A percentile compares a stretch with the other conserved stretches of the same genome.
phyloP scores from a whole-genome alignment of 352 stramenopile species.

The Peronospora farinosa region DNA sequence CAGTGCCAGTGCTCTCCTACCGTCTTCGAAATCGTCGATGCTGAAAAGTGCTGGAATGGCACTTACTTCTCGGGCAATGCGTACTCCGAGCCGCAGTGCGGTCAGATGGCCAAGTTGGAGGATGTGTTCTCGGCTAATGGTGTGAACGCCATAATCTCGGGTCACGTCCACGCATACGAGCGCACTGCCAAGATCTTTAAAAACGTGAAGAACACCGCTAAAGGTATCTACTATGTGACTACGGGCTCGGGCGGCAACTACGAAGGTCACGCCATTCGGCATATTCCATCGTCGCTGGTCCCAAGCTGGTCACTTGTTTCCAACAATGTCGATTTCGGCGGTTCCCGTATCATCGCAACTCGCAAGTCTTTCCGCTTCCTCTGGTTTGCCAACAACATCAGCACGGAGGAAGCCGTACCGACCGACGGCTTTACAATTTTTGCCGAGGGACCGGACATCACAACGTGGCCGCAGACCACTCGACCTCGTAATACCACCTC shows the following conservation, averaged over 20 bases:
- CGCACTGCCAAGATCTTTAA: conserved; percentile 44
- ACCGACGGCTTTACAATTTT: conserved; percentile 51
- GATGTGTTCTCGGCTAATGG: conserved; percentile 36
- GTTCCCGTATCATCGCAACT: conserved; percentile 40
- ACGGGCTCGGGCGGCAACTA: conserved; percentile 46
- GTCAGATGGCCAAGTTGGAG: conserved; percentile 40
- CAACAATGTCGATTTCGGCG: conserved; percentile 43
- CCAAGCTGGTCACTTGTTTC: conserved; percentile 37
- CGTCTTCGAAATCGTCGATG: conserved; percentile 34
- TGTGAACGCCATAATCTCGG: conserved; percentile 40
- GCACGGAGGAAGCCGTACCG: conserved; percentile 27
- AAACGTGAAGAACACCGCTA: conserved; percentile 34
- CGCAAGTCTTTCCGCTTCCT: conserved; percentile 38
- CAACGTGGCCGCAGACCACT: conserved; percentile 29
- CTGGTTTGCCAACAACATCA: conserved; percentile 44
- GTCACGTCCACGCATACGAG: conserved; percentile 52
- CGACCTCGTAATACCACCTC: not conserved
- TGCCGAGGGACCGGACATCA: conserved; percentile 30
- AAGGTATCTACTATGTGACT: conserved; percentile 44
- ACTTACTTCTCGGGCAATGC: conserved; percentile 33
- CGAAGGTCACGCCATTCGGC: conserved; percentile 38
- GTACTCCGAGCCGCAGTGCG: conserved; percentile 40
- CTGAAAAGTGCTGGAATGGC: conserved; percentile 42
- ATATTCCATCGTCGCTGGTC: conserved; percentile 21
- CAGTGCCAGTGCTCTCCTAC: conserved; percentile 43